Base-by-base conservation (phyloP, 2,329 filamentous ascomycete species). In the Whalleya microplaca region DNA sequence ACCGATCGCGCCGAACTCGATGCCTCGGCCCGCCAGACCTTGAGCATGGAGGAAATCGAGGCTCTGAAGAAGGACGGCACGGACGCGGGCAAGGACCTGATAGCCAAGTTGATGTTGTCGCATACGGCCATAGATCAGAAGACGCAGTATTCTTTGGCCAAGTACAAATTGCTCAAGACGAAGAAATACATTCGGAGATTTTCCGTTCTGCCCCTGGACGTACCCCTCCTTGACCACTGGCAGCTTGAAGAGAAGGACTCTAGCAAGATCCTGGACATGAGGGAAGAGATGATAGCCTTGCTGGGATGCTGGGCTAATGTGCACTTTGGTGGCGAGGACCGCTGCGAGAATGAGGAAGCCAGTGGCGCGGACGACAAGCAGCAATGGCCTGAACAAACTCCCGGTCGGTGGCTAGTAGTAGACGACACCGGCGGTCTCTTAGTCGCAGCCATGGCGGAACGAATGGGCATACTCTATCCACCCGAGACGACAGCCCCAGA, bases 141-240 rank as follows among this genome's bases (percentile, higher is more conserved):
- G 80, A 98, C 95, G 0, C 83, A 87, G 0, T 99, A 96, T 69
- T 96, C 92, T 2, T 79, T 97, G 55, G 93, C 94, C 43, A 99
- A 99, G 74, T 99, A 99, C 75, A 96, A 95, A 69, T 79, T 98
- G 18, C 82, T 96, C 45, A 99, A 99, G 78, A 89, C 91, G 62
- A 93, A 88, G 71, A 99, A 99, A 75, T 98, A 96, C 72, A 83
- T 98, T 62, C 88, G 90, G 67, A 83, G 92, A 12, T 98, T 99
- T 69, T 91, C 90, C 0, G 85, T 95, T 1, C 73, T 96, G 49
- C 94, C 94, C 0, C 76, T 98, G 64, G 92, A 97, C 69, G 86
- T 96, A 14, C 82, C 87, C 0, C 82, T 86, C 62, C 78, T 98
- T 59, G 86, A 87, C 19, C 84, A 92, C 64, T 96, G 89, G 79